phyloP scores from a whole-genome alignment of 208 protist genomes.

The Leishmania arabica region DNA sequence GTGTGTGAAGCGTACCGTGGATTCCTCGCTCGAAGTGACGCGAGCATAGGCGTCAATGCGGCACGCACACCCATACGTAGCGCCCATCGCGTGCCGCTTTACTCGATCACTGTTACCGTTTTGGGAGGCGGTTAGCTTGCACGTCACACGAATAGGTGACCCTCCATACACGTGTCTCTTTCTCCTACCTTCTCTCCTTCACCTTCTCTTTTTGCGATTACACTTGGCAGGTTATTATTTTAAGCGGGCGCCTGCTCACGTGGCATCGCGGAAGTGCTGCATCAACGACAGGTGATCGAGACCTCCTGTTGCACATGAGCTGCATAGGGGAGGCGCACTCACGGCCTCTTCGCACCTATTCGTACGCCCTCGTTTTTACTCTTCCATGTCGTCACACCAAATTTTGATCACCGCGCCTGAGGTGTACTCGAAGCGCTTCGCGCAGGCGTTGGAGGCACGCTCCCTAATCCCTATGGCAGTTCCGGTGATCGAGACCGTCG shows the following conservation, averaged over 20 bases:
- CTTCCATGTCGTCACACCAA: neutral
- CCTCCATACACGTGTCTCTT: neutral
- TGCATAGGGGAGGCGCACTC: neutral
- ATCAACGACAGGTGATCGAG: neutral
- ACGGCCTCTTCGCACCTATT: neutral
- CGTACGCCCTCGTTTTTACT: neutral
- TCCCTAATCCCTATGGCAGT: slow-evolving; percentile 10
- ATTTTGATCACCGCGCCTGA: slow-evolving; percentile 19
- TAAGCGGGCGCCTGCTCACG: neutral
- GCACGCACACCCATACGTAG: neutral
- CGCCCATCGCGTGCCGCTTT: neutral
- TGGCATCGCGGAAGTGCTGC: neutral
- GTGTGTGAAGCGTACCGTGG: neutral
- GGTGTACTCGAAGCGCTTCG: slow-evolving; percentile 24
- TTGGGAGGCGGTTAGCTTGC: neutral
- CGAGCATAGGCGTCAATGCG: neutral
- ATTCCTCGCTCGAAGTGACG: neutral
- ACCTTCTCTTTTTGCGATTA: neutral
- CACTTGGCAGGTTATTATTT: neutral
- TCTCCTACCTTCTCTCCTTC: neutral
- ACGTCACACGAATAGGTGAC: neutral
- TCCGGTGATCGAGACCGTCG: slow-evolving; percentile 18
- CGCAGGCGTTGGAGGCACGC: slow-evolving; percentile 14
- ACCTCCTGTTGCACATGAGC: neutral
- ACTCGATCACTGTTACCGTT: neutral